Evolutionary conservation across 1,139 yeast species (phyloP).

Genomic region (Pichia sp.): DNA sequence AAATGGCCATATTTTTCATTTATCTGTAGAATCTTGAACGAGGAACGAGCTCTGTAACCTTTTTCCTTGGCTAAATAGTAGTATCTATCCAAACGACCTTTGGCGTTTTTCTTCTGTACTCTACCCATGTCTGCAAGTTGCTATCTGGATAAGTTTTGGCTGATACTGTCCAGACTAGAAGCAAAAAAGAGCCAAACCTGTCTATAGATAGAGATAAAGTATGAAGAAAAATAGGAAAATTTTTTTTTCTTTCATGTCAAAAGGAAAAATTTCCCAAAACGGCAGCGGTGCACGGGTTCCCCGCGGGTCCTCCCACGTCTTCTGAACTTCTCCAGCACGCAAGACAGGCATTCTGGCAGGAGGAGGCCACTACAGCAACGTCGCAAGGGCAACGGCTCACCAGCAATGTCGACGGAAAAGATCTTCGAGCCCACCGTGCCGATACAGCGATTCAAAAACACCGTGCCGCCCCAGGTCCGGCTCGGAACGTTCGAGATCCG

Average conservation of each 20-base stretch:
- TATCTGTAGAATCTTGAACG: conserved; percentile 90
- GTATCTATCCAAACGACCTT: conserved; percentile 98
- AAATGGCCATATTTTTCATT: conserved; percentile 96
- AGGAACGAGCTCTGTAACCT: conserved; percentile 98
- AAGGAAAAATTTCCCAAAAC: conserved; percentile 1
- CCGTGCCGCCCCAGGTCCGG: conserved; percentile 8
- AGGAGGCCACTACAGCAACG: too few species aligned
- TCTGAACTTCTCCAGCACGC: too few species aligned
- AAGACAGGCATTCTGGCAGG: too few species aligned
- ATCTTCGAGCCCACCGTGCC: conserved; percentile 4
- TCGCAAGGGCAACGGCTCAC: too few species aligned
- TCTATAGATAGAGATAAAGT: not conserved
- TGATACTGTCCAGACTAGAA: not conserved
- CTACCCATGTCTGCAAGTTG: conserved; percentile 48
- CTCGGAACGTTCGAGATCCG: not conserved
- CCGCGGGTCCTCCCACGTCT: too few species aligned
- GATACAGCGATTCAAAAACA: conserved; percentile 7
- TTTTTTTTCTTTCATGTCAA: not conserved
- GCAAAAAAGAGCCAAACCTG: not conserved
- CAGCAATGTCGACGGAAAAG: not conserved
- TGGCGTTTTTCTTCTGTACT: conserved; percentile 92
- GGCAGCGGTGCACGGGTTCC: not conserved
- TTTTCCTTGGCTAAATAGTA: conserved; percentile 94
- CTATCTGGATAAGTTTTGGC: not conserved
- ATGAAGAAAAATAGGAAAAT: not conserved